Base-by-base conservation (phyloP, 768 basidiomycete genomes). In the Tricholoma furcatifolium region DNA sequence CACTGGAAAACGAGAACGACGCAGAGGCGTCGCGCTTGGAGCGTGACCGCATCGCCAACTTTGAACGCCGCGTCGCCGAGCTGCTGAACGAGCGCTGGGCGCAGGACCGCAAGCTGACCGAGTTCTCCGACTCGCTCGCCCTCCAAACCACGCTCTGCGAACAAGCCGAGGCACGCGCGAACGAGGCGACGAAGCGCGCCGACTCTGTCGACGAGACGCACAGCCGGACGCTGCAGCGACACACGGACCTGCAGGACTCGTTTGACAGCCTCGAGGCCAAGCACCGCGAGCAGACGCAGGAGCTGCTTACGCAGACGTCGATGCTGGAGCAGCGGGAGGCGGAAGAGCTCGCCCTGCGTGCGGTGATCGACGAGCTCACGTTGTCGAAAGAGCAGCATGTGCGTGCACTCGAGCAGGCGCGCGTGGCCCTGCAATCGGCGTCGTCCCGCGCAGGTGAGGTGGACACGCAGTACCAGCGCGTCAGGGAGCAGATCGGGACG, bases 331-430 rank as follows among this genome's bases (percentile, higher is more conserved):
- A 90, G 67, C 81, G 81, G 48, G 88, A 93, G 57, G 90, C 88
- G 0, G 95, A 98, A 42, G 78, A 85, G 52, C 69, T 81, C 51
- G 77, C 79, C 48, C 67, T 84, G 18, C 81, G 81, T 51, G 72
- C 75, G 4, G 85, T 92, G 67, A 72, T 92, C 17, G 87, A 89
- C 11, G 88, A 93, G 45, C 75, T 94, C 32, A 70, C 74, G 5
- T 71, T 76, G 6, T 82, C 86, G 6, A 82, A 85, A 20, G 92
- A 95, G 44, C 87, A 93, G 63, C 93, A 98, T 65, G 73, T 98
- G 44, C 86, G 85, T 18, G 85, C 93, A 1, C 75, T 98, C 45
- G 93, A 96, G 34, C 92, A 97, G 68, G 83, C 91, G 2, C 87
- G 88, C 38, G 69, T 71, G 12, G 93, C 93, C 0, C 75, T 99